Conservation (phyloP, 176 grass and related monocot genomes). For the Pontederia paniculata region DNA sequence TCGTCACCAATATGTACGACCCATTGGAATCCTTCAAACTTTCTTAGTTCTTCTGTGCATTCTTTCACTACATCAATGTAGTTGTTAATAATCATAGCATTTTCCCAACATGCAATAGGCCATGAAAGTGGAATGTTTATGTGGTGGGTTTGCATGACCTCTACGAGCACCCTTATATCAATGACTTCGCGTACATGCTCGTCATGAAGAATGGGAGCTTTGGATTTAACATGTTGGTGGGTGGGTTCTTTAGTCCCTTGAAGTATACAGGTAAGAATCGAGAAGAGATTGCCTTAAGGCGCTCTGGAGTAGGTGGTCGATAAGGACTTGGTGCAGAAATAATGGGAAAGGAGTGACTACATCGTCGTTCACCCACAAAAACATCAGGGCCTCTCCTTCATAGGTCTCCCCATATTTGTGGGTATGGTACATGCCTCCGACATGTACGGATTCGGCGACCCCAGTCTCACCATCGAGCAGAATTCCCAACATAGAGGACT, state of each 20-base stretch:
- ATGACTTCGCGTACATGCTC: constrained; percentile 72
- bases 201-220: constrained; percentile 47
- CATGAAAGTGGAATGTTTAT: constrained; percentile 79
- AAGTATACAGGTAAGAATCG: constrained; percentile 70
- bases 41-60: too few relatives aligned
- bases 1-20: constrained; percentile 67
- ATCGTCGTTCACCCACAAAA: constrained; percentile 74
- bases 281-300: constrained; percentile 54
- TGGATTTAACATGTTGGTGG: neutral
- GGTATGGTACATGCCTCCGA: constrained; percentile 59
- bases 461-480: constrained; percentile 86
- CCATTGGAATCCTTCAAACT: neutral
- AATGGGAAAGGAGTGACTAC: constrained; percentile 63
- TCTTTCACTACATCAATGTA: neutral
- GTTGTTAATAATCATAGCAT: too few relatives aligned
- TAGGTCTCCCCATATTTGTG: constrained; percentile 63
- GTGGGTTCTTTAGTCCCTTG: constrained; percentile 19
- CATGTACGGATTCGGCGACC: constrained; percentile 79
- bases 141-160: constrained; percentile 63
- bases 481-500: constrained; percentile 75
- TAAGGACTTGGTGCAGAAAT: constrained; percentile 53
- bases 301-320: constrained; percentile 36
- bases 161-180: constrained; percentile 84
- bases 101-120: constrained; percentile 13
- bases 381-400: constrained; percentile 54